Evolutionary conservation across 345 rosid species (phyloP).

Genomic region (Cardamine resedifolia): DNA sequence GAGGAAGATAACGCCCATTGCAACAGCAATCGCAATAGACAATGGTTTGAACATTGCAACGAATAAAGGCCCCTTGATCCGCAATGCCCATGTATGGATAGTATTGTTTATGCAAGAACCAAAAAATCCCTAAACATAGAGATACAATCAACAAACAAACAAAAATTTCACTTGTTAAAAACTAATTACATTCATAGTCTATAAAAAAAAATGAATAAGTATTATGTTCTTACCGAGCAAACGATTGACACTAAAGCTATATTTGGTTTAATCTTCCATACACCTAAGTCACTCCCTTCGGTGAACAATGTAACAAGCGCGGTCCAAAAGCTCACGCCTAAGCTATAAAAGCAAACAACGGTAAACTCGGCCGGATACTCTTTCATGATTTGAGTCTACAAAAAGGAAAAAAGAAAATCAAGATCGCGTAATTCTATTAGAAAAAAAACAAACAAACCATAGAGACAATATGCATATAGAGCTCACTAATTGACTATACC

Average conservation of each 20-base stretch:
- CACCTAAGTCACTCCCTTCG: constrained; percentile 49
- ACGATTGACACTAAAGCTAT: constrained; percentile 65
- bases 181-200: not conserved
- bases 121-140: constrained; percentile 56
- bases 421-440: not conserved
- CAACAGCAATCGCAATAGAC: constrained; percentile 71
- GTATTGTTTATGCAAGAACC: constrained; percentile 58
- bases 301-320: constrained; percentile 52
- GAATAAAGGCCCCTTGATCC: constrained; percentile 67
- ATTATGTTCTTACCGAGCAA: constrained; percentile 65
- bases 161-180: not conserved
- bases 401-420: not conserved
- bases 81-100: constrained; percentile 63
- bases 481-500: constrained; percentile 42
- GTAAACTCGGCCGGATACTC: constrained; percentile 85
- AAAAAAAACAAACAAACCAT: not conserved
- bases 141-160: not conserved
- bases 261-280: constrained; percentile 60
- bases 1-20: constrained; percentile 67
- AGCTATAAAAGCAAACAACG: constrained; percentile 76
- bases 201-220: not conserved
- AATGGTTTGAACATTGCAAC: constrained; percentile 76
- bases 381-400: constrained; percentile 77
- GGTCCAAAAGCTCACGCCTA: constrained; percentile 62
- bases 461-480: not conserved